A percentile compares a stretch with the other conserved stretches of the same genome.
phyloP scores from a whole-genome alignment of 495 filamentous ascomycete species.

The Penicillium odoratum region DNA sequence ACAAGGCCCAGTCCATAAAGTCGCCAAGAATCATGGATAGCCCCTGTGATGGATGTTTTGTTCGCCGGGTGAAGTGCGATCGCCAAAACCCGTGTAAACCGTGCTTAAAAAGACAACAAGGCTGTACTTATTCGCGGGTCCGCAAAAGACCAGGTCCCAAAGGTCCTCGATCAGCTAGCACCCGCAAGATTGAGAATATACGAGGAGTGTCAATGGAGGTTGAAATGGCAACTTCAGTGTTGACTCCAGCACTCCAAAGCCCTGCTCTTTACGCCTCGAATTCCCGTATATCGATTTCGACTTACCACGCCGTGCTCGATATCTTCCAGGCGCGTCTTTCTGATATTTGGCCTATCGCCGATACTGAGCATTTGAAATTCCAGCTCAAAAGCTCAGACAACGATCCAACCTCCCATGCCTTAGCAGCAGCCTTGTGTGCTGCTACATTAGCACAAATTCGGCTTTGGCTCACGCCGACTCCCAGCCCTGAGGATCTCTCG shows the following conservation, averaged over 20 bases:
- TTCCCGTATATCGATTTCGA: slow-evolving; percentile 11
- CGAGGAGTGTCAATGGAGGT: slow-evolving; percentile 4
- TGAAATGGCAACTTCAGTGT: neutral
- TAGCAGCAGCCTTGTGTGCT: slow-evolving; percentile 20
- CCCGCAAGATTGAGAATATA: slow-evolving; percentile 15
- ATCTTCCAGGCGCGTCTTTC: slow-evolving; percentile 14
- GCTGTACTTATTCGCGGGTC: slow-evolving; percentile 20
- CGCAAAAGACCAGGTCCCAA: slow-evolving; percentile 21
- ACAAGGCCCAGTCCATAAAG: neutral
- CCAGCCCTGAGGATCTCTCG: slow-evolving; percentile 2
- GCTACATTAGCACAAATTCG: slow-evolving; percentile 20
- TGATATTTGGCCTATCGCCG: slow-evolving; percentile 20
- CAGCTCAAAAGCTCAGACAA: slow-evolving; percentile 3
- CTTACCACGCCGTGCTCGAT: slow-evolving; percentile 15
- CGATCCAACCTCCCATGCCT: slow-evolving; percentile 9
- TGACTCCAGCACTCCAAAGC: neutral
- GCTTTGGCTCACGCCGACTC: slow-evolving; percentile 8
- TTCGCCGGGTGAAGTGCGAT: slow-evolving; percentile 23
- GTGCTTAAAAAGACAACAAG: slow-evolving; percentile 13
- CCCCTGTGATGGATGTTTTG: slow-evolving; percentile 21
- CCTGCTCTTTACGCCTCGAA: neutral
- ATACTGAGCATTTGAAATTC: slow-evolving; percentile 13
- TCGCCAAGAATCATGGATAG: slow-evolving; percentile 10
- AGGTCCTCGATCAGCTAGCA: slow-evolving; percentile 16
- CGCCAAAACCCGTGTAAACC: slow-evolving; percentile 18